A percentile compares a stretch with the other conserved stretches of the same genome.
These are phyloP conservation scores for Euphorbia celastroides DNA, from an alignment of 441 rosid genomes.

Conservation along the genomic window DNA sequence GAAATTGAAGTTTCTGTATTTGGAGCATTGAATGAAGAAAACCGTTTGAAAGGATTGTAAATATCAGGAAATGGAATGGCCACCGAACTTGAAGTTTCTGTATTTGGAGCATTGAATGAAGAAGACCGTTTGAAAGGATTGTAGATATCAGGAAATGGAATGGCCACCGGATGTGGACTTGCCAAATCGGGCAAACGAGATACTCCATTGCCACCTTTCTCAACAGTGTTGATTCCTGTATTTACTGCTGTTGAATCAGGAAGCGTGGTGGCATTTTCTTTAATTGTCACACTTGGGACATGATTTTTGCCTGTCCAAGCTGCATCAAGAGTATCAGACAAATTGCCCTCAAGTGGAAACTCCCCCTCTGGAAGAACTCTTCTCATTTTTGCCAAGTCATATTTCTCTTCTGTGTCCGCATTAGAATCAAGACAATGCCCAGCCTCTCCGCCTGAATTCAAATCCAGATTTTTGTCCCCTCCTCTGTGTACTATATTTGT, in stretches of 20 bases:
- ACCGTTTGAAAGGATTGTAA: too few relatives aligned
- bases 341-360: constrained; percentile 36
- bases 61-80: too few relatives aligned
- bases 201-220: constrained; percentile 25
- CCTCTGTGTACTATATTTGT: constrained; percentile 25
- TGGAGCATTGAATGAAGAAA: too few relatives aligned
- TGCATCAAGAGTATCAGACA: constrained; percentile 68
- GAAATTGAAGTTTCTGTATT: too few relatives aligned
- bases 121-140: too few relatives aligned
- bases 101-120: too few relatives aligned
- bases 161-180: constrained; percentile 43
- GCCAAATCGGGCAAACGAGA: constrained; percentile 25
- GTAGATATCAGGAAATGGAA: constrained; percentile 67
- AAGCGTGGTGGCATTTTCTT: constrained; percentile 32
- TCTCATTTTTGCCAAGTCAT: constrained; percentile 31
- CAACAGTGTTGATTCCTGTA: constrained; percentile 14
- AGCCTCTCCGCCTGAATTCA: constrained; percentile 33
- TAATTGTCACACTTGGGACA: constrained; percentile 28
- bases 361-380: constrained; percentile 53
- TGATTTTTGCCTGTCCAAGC: constrained; percentile 67
- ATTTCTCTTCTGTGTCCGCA: constrained; percentile 30
- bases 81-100: too few relatives aligned
- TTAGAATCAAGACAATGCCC: constrained; percentile 27
- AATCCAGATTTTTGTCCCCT: constrained; percentile 23
- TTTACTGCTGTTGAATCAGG: constrained; percentile 26